These are phyloP conservation scores for Lathyrus tuberosus DNA, from an alignment of 306 rosid species.

Conservation along the genomic window DNA sequence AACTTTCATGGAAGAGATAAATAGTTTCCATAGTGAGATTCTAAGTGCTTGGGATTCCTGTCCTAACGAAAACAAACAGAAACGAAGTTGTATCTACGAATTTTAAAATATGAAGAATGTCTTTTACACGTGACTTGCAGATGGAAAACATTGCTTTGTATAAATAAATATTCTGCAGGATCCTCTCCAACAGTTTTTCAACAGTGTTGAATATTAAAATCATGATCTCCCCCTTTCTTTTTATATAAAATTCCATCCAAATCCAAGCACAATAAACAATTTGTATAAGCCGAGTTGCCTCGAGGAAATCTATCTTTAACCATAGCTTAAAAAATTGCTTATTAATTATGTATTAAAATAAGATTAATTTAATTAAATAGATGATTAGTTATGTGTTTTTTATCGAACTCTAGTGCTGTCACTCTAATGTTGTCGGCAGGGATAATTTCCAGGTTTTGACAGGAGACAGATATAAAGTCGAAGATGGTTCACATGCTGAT, in stretches of 20 bases:
- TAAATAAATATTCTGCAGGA: conserved; percentile 7
- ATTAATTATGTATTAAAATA: too few relatives aligned
- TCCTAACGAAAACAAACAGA: conserved; percentile 30
- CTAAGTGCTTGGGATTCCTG: background rate
- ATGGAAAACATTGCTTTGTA: background rate
- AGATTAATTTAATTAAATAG: too few relatives aligned
- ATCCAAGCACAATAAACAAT: background rate
- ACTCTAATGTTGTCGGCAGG: too few relatives aligned
- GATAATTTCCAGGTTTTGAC: too few relatives aligned
- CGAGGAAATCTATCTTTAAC: too few relatives aligned
- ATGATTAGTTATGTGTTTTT: too few relatives aligned
- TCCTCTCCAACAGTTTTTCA: conserved; percentile 4
- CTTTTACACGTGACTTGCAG: conserved; percentile 21
- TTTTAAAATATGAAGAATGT: conserved; percentile 11
- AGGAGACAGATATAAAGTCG: too few relatives aligned
- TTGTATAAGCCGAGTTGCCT: too few relatives aligned
- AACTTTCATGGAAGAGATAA: background rate
- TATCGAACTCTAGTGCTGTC: too few relatives aligned
- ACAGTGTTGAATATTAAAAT: background rate
- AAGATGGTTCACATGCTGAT: too few relatives aligned
- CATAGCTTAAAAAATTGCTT: too few relatives aligned
- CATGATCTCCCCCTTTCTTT: background rate
- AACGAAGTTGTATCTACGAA: background rate
- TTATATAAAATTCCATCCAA: background rate
- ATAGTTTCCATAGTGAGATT: background rate